These are phyloP conservation scores for Pelagophyceae sp. DNA, from an alignment of 352 stramenopile species.

Conservation along the genomic window DNA sequence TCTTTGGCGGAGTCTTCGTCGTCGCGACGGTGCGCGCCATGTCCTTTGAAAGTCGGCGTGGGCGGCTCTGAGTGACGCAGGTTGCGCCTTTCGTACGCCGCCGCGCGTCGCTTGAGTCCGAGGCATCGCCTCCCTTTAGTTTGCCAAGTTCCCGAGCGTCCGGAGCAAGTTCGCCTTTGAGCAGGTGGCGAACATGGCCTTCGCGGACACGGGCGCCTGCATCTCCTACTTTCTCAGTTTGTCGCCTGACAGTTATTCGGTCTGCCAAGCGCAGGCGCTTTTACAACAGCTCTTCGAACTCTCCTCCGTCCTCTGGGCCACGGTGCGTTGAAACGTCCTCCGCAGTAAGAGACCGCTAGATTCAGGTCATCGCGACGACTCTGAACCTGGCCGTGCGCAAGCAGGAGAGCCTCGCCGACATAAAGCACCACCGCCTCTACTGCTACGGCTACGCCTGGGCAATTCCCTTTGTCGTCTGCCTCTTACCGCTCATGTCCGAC, in stretches of 20 bases:
- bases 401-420: neutral
- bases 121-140: too few relatives aligned
- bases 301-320: conserved; percentile 27
- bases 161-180: conserved; percentile 29
- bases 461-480: conserved; percentile 22
- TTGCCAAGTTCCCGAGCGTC: conserved; percentile 15
- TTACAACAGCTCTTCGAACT: conserved; percentile 26
- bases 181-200: conserved; percentile 16
- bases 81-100: too few relatives aligned
- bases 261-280: conserved; percentile 24
- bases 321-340: conserved; percentile 21
- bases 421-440: neutral
- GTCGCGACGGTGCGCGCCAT: too few relatives aligned
- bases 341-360: too few relatives aligned
- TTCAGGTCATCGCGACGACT: conserved; percentile 20
- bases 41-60: too few relatives aligned
- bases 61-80: too few relatives aligned
- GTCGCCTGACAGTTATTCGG: neutral
- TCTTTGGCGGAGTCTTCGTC: too few relatives aligned
- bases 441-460: conserved; percentile 10
- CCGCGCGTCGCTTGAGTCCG: too few relatives aligned
- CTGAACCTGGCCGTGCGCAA: conserved; percentile 19
- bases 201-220: conserved; percentile 5
- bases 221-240: conserved; percentile 16
- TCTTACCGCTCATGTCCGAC: conserved; percentile 22